Evolutionary conservation across 306 rosid genomes (phyloP).

Genomic region (Rosa chinensis): DNA sequence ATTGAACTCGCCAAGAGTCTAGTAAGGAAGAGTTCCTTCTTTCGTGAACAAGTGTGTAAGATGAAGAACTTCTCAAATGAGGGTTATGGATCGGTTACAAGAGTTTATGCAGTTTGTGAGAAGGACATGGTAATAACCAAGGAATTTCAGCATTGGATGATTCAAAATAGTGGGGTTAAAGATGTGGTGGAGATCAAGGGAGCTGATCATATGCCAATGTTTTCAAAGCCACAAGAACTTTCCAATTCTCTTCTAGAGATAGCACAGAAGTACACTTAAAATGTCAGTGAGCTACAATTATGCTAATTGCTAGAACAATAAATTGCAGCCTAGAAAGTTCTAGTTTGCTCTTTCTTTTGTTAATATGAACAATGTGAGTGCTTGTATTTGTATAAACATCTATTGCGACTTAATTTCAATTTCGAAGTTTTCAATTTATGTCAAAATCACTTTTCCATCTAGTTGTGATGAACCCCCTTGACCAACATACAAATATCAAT

Average conservation of each 20-base stretch:
- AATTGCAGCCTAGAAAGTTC: not conserved
- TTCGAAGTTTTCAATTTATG: not conserved
- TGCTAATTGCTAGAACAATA: not conserved
- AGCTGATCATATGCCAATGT: conserved; percentile 46
- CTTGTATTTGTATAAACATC: not conserved
- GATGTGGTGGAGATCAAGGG: conserved; percentile 46
- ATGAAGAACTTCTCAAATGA: conserved; percentile 35
- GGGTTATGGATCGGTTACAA: conserved; percentile 42
- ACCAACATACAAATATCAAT: not conserved
- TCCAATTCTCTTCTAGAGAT: conserved; percentile 36
- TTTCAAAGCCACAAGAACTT: conserved; percentile 35
- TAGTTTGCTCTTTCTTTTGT: not conserved
- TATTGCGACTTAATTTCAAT: not conserved
- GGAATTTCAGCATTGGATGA: conserved; percentile 48
- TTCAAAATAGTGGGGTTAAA: conserved; percentile 38
- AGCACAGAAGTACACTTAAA: conserved; percentile 19
- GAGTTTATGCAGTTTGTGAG: conserved; percentile 25
- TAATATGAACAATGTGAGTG: not conserved
- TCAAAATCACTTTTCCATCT: not conserved
- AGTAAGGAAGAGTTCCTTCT: conserved; percentile 39
- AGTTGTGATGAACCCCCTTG: not conserved
- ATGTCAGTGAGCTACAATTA: not conserved
- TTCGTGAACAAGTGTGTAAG: conserved; percentile 37
- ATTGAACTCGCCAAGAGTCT: conserved; percentile 42
- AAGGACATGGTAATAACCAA: conserved; percentile 34